Evolutionary conservation across 2,329 filamentous ascomycete species (phyloP).

Genomic region (Davidsoniella australis): DNA sequence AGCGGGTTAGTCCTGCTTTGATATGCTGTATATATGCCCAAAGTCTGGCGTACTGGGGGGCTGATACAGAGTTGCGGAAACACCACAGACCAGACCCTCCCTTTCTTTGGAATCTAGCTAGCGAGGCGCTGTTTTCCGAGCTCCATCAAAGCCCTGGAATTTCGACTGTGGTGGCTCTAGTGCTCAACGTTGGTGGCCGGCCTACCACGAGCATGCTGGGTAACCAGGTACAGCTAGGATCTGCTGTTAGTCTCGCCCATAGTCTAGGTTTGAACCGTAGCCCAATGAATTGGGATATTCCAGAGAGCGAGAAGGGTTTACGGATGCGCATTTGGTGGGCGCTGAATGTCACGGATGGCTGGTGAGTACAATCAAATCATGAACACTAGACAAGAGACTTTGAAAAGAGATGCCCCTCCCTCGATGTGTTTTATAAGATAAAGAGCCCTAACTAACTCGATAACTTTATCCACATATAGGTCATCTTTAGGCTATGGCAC

Average conservation of each 20-base stretch:
- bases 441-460: no score
- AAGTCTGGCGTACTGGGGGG: slow-evolving; percentile 39
- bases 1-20: slow-evolving; percentile 36
- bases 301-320: slow-evolving; percentile 30
- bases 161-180: slow-evolving; percentile 37
- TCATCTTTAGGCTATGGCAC: slow-evolving; percentile 36
- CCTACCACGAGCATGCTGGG: slow-evolving; percentile 43
- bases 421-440: not conserved
- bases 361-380: slow-evolving; percentile 21
- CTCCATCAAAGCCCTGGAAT: slow-evolving; percentile 40
- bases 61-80: slow-evolving; percentile 25
- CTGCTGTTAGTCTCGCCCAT: slow-evolving; percentile 34
- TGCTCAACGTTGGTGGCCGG: slow-evolving; percentile 42
- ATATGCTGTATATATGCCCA: slow-evolving; percentile 41
- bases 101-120: slow-evolving; percentile 46
- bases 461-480: slow-evolving; percentile 18
- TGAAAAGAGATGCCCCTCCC: no score
- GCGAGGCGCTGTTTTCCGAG: slow-evolving; percentile 41
- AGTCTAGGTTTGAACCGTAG: slow-evolving; percentile 37
- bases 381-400: not conserved
- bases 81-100: slow-evolving; percentile 38
- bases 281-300: slow-evolving; percentile 35
- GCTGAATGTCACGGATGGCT: slow-evolving; percentile 35
- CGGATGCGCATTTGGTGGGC: slow-evolving; percentile 40
- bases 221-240: slow-evolving; percentile 33